Conservation (phyloP, 129 eudicot species). For the Escallonia rubra region DNA sequence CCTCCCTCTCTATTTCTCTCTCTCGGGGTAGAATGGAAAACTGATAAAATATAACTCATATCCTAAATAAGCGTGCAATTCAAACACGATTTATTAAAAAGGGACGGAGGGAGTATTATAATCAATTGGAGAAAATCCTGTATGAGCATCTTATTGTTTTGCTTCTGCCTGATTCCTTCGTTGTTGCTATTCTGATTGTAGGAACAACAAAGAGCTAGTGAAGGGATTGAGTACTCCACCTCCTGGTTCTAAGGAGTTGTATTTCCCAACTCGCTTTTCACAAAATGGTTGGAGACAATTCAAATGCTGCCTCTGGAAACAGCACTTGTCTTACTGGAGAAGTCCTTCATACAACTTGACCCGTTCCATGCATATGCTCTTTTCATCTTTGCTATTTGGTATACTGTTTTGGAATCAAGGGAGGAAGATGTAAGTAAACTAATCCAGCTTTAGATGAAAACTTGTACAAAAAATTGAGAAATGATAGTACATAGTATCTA, state of each 20-base stretch:
- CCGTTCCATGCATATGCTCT: conserved; percentile 33
- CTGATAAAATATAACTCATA: no score
- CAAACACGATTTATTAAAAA: no score
- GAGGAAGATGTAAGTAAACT: conserved; percentile 43
- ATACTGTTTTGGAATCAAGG: conserved; percentile 68
- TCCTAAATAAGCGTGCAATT: no score
- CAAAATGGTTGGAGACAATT: conserved; percentile 67
- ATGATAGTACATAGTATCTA: no score
- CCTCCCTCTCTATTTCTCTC: no score
- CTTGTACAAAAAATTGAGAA: no score
- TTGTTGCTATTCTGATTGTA: conserved; percentile 2
- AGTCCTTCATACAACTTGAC: conserved; percentile 71
- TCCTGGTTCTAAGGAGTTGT: conserved; percentile 30
- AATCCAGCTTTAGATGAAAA: no score
- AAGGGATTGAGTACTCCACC: conserved; percentile 25
- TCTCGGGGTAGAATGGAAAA: no score
- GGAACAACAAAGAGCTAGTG: conserved; percentile 38
- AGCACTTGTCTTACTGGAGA: conserved; percentile 78
- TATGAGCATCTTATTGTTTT: no score
- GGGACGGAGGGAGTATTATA: no score
- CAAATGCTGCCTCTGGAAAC: conserved; percentile 80
- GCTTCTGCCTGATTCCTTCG: no score
- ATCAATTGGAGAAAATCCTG: no score
- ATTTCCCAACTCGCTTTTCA: conserved; percentile 43
- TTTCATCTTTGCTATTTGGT: conserved; percentile 41